These are phyloP conservation scores for Colletotrichum endophyticum DNA, from an alignment of 2,329 filamentous ascomycete genomes.

Conservation along the genomic window DNA sequence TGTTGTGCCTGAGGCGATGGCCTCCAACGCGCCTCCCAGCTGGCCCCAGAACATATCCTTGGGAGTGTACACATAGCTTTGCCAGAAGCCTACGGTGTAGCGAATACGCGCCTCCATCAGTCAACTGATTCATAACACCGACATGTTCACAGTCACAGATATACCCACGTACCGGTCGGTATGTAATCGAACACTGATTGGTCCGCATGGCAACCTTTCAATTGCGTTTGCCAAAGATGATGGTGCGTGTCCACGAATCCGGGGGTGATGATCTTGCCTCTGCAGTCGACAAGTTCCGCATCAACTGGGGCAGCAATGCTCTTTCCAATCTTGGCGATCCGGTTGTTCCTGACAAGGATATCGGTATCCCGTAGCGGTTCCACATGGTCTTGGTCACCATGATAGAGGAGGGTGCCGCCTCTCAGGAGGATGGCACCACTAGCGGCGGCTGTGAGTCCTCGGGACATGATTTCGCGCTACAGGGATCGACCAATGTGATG, in stretches of 20 bases:
- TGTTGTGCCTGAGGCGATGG: conserved; percentile 29
- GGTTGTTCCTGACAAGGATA: not conserved
- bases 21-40: conserved; percentile 42
- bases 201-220: not conserved
- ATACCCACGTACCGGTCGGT: not conserved
- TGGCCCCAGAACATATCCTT: conserved; percentile 52
- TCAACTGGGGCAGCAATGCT: not conserved
- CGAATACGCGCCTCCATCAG: not conserved
- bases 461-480: not conserved
- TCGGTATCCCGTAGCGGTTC: not conserved
- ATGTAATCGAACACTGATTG: not conserved
- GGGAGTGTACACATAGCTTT: not conserved
- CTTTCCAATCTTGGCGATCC: not conserved
- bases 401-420: not conserved
- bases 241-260: not conserved
- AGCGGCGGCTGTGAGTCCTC: not conserved
- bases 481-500: not conserved
- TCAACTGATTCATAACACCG: not conserved
- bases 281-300: not conserved
- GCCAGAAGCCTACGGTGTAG: not conserved
- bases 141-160: not conserved
- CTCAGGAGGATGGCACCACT: not conserved
- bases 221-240: not conserved
- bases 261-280: not conserved
- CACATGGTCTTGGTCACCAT: not conserved